Conservation (phyloP, 2,329 filamentous ascomycete genomes). For the Chrysoporthe puriensis region DNA sequence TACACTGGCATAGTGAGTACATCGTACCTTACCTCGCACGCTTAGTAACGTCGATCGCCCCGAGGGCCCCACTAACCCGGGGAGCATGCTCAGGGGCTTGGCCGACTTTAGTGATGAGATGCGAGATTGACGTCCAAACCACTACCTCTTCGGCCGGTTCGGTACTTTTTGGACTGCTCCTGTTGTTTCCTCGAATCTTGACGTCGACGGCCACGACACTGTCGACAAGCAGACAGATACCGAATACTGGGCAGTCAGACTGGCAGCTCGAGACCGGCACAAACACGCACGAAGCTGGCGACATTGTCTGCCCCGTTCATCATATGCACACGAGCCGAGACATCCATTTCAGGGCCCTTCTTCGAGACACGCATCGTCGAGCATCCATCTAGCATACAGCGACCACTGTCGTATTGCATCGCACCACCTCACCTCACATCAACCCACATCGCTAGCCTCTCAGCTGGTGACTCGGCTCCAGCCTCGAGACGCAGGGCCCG, state of each 20-base stretch:
- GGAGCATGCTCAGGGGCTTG: conserved; percentile 22
- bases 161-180: neutral
- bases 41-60: conserved; percentile 7
- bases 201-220: neutral
- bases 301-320: neutral
- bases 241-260: neutral
- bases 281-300: neutral
- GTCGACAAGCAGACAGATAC: neutral
- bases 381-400: neutral
- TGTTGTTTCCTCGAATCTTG: neutral
- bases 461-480: neutral
- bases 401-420: neutral
- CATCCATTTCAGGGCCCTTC: neutral
- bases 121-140: conserved; percentile 12
- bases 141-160: neutral
- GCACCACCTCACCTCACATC: neutral
- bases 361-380: neutral
- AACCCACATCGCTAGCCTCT: neutral
- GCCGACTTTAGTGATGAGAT: conserved; percentile 7
- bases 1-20: neutral
- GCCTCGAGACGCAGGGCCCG: conserved; percentile 7
- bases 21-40: neutral
- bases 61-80: conserved; percentile 11
- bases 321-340: neutral
- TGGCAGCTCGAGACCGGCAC: neutral